Conservation (phyloP, 306 rosid genomes). For the Glycine soja region DNA sequence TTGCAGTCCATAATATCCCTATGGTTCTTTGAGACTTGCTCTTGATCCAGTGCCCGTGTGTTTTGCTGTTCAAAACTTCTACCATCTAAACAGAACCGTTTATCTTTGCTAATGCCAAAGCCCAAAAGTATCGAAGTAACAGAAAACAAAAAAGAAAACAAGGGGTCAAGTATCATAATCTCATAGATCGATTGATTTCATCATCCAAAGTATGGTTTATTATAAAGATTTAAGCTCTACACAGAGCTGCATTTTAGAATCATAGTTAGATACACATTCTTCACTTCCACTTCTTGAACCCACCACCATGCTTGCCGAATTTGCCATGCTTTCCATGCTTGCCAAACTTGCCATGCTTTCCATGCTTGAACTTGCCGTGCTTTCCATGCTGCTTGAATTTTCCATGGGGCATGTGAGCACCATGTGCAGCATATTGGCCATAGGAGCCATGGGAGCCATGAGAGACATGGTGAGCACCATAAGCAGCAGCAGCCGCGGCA, state of each 20-base stretch:
- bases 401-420: conserved; percentile 48
- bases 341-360: conserved; percentile 48
- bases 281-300: conserved; percentile 64
- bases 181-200: neutral
- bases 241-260: conserved; percentile 6
- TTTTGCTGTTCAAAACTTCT: conserved; percentile 9
- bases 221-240: conserved; percentile 36
- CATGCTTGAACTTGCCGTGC: conserved; percentile 49
- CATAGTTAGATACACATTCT: conserved; percentile 21
- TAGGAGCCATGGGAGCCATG: conserved; percentile 35
- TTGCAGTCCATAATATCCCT: neutral
- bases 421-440: conserved; percentile 6
- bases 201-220: conserved; percentile 51
- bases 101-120: neutral
- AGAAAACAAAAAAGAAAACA: neutral
- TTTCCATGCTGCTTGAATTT: conserved; percentile 42
- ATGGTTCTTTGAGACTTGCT: neutral
- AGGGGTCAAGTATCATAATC: conserved; percentile 19
- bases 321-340: conserved; percentile 51
- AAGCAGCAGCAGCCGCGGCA: conserved; percentile 82
- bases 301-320: conserved; percentile 54
- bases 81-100: neutral
- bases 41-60: neutral
- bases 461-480: conserved; percentile 44
- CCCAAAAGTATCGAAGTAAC: neutral